Percentiles rank a stretch among this genome's conserved stretches.
phyloP scores from a whole-genome alignment of 2,329 filamentous ascomycete species.

The Fusarium pseudonygamai region DNA sequence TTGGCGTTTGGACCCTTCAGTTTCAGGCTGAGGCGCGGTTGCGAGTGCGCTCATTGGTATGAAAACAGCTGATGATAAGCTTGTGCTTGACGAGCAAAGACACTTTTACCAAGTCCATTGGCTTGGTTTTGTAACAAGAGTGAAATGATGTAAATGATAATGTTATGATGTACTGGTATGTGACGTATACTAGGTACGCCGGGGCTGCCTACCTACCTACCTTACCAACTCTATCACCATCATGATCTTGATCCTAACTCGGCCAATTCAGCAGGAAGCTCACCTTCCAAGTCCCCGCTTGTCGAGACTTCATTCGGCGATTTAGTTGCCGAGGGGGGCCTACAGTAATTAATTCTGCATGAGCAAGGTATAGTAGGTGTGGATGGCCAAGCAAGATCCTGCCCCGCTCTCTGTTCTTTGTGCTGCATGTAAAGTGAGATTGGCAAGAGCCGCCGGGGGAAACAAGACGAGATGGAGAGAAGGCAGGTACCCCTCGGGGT shows the following conservation, averaged over 20 bases:
- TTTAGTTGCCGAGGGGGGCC: neutral
- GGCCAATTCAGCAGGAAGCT: neutral
- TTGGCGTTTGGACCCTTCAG: constrained; percentile 29
- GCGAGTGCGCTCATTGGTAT: neutral
- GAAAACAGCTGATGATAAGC: neutral
- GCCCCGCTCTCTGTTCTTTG: constrained; percentile 1
- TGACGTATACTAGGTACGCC: neutral
- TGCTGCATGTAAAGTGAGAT: neutral
- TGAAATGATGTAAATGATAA: neutral
- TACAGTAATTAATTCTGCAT: constrained; percentile 23
- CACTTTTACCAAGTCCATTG: neutral
- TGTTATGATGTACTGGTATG: neutral
- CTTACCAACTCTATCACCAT: neutral
- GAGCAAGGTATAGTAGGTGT: neutral
- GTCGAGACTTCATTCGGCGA: neutral
- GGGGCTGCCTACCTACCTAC: neutral
- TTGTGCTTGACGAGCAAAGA: neutral
- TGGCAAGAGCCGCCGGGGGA: neutral
- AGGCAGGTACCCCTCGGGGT: neutral
- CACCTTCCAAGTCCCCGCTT: neutral
- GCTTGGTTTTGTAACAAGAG: neutral
- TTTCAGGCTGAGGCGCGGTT: constrained; percentile 29
- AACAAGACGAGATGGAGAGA: neutral
- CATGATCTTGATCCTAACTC: neutral
- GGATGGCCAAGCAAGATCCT: constrained; percentile 6